Evolutionary conservation across 805 yeast genomes (phyloP).

Genomic region (Groenewaldozyma tartarivorans): DNA sequence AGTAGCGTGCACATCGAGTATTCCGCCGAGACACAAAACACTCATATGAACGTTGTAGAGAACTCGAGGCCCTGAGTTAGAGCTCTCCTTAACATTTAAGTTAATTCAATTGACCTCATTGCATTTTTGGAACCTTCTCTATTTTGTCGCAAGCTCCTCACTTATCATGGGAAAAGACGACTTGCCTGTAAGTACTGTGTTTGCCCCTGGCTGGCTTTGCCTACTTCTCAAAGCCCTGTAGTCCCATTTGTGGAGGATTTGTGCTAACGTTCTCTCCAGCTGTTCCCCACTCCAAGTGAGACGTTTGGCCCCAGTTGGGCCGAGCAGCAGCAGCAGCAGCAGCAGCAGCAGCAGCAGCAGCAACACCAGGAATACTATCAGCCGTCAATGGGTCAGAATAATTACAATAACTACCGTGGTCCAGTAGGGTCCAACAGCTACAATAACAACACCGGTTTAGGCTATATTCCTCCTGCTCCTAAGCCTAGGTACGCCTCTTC

Average conservation of each 20-base stretch:
- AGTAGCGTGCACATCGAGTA: no score
- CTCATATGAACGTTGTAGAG: no score
- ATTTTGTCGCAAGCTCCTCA: no score
- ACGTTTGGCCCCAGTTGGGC: slow-evolving; percentile 12
- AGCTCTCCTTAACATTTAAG: no score
- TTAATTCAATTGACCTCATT: no score
- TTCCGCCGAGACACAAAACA: no score
- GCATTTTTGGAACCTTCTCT: no score
- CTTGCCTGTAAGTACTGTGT: slow-evolving; percentile 10
- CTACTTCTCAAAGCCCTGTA: neutral
- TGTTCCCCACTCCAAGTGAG: slow-evolving; percentile 17
- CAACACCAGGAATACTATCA: neutral
- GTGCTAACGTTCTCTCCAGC: slow-evolving; percentile 1
- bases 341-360: neutral
- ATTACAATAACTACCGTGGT: slow-evolving; percentile 3
- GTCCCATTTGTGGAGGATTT: neutral
- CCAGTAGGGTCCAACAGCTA: neutral
- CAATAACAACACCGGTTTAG: neutral
- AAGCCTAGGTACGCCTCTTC: neutral
- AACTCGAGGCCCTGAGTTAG: no score
- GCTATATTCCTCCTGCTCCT: neutral
- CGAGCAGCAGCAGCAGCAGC: neutral
- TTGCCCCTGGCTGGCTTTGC: neutral
- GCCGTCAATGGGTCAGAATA: slow-evolving; percentile 8
- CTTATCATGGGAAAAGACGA: slow-evolving; percentile 13